These are phyloP conservation scores for Tetrapisispora phaffii DNA, from an alignment of 805 yeast species.

Conservation along the genomic window DNA sequence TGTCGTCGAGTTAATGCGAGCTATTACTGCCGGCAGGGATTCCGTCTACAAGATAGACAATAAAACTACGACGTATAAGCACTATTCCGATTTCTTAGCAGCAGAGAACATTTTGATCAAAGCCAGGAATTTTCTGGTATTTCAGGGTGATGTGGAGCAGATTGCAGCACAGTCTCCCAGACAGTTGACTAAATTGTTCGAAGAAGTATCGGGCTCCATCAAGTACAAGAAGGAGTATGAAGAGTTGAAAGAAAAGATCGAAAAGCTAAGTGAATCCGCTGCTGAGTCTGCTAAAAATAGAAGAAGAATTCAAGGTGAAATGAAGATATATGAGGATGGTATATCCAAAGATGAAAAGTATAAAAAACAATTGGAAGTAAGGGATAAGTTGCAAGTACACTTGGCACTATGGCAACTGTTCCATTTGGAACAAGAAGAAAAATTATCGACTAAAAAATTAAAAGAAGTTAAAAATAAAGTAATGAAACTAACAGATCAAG, in stretches of 20 bases:
- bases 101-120: conserved; percentile 74
- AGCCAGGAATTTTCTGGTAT: conserved; percentile 85
- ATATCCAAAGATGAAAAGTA: conserved; percentile 60
- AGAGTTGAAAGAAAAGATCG: conserved; percentile 49
- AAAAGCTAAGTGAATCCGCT: conserved; percentile 53
- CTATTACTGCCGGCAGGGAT: conserved; percentile 46
- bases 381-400: conserved; percentile 36
- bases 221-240: conserved; percentile 64
- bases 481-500: conserved; percentile 27
- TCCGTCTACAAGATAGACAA: conserved; percentile 63
- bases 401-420: conserved; percentile 56
- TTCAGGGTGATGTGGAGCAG: conserved; percentile 94
- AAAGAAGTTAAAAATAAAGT: conserved; percentile 21
- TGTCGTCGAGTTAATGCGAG: conserved; percentile 50
- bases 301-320: conserved; percentile 61
- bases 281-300: conserved; percentile 57
- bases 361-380: conserved; percentile 44
- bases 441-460: conserved; percentile 17
- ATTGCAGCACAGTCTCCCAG: conserved; percentile 78
- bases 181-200: conserved; percentile 66
- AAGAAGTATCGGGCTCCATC: conserved; percentile 72
- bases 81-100: conserved; percentile 58
- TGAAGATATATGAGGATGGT: conserved; percentile 70
- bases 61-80: conserved; percentile 46
- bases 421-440: conserved; percentile 40